phyloP scores from a whole-genome alignment of 306 rosid genomes.

The Senna tora region DNA sequence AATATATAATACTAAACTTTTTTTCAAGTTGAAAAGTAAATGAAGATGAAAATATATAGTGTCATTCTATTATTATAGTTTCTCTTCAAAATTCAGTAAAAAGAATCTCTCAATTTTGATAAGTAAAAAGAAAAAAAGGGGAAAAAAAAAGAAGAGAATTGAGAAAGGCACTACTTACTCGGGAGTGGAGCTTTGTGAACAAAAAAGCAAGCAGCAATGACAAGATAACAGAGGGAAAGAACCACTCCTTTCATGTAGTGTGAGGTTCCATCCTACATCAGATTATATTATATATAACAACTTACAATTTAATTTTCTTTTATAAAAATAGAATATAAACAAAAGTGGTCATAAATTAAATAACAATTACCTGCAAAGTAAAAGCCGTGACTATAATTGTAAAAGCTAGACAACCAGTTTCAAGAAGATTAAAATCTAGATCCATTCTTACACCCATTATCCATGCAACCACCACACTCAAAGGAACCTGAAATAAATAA shows the following conservation, averaged over 20 bases:
- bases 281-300: too few species aligned
- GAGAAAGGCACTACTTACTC: slow-evolving; percentile 55
- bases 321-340: not conserved
- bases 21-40: too few species aligned
- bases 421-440: slow-evolving; percentile 79
- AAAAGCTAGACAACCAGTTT: slow-evolving; percentile 81
- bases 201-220: slow-evolving; percentile 83
- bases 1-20: too few species aligned
- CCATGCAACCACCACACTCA: slow-evolving; percentile 87
- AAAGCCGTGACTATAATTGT: slow-evolving; percentile 74
- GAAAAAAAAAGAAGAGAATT: not conserved
- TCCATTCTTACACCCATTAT: slow-evolving; percentile 83
- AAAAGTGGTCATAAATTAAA: not conserved
- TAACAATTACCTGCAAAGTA: slow-evolving; percentile 66
- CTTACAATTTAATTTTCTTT: too few species aligned
- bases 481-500: slow-evolving; percentile 65
- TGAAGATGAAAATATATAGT: too few species aligned
- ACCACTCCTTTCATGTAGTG: slow-evolving; percentile 87
- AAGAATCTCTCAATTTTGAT: too few species aligned
- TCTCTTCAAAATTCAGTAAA: too few species aligned
- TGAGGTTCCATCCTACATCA: slow-evolving; percentile 91
- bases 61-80: too few species aligned
- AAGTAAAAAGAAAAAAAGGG: too few species aligned
- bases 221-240: slow-evolving; percentile 74
- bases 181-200: slow-evolving; percentile 51